Evolutionary conservation across 805 yeast species (phyloP), one percentile per base, ranked within the genome.

Genomic region (Ogataea corticis): DNA sequence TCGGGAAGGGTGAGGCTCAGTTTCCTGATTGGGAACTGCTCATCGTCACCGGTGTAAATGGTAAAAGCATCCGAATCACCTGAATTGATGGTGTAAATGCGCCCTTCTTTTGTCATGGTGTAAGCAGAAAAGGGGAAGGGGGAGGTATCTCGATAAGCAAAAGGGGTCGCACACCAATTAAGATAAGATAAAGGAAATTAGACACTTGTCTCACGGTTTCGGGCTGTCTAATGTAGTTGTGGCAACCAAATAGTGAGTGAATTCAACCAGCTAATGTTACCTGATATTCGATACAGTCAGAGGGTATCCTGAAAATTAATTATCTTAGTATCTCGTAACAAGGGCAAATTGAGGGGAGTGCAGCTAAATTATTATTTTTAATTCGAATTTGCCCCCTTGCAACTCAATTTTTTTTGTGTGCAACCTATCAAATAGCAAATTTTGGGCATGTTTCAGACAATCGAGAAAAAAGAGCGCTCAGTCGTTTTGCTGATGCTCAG

Each of bases 11-110:
- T 19, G 3, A 48, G 34, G 3, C 28, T 25, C 11, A 46, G 18
- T 29, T 38, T 34, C 23, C 57, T 37, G 40, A 40, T 33, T 3
- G 54, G 53, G 18, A 9, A 46, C 10, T 29, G 12, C 18, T 46
- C 54, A 5, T 15, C 32, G 12, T 16, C 17, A 13, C 40, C 17
- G 10, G 5, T 12, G 18, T 16, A 28, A 9, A 37, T 11, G 11
- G 32, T 7, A n/a, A 18, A 28, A 10, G 32, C 16, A 15, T 16
- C 14, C 4, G 27, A 19, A 11, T 37, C 15, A 3, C 25, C 25
- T 28, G 25, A 16, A 13, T 17, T 16, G 25, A 37, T 6, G 13
- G 15, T 6, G 19, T 19, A 28, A 25, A 27, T 17, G 7, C n/a
- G 18, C 2, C 15, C 13, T 4, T 11, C 4, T 14, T 25, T 25